phyloP scores from a whole-genome alignment of 495 filamentous ascomycete species.

The Rostrohypoxylon terebratum region DNA sequence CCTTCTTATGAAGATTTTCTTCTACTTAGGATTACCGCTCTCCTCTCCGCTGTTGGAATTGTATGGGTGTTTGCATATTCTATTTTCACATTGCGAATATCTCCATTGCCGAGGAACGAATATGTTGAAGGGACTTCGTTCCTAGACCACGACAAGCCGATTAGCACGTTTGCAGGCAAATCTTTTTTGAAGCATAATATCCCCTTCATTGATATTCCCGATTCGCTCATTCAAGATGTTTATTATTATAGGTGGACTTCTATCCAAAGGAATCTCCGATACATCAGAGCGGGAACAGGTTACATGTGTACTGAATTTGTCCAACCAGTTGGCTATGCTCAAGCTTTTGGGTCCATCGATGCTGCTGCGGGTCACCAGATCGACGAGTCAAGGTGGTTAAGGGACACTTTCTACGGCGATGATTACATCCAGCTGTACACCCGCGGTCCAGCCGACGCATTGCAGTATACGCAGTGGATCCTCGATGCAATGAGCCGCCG shows the following conservation, averaged over 20 bases:
- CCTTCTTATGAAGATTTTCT: constrained; percentile 30
- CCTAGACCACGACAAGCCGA: constrained; percentile 49
- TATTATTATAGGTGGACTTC: constrained; percentile 62
- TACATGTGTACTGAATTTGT: constrained; percentile 60
- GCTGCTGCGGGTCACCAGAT: constrained; percentile 61
- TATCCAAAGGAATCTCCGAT: constrained; percentile 57
- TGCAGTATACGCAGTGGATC: constrained; percentile 60
- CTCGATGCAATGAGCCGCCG: constrained; percentile 54
- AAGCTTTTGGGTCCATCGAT: constrained; percentile 55
- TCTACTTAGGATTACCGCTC: constrained; percentile 25
- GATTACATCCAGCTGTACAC: constrained; percentile 60
- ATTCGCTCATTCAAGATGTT: constrained; percentile 57
- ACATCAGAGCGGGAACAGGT: constrained; percentile 55
- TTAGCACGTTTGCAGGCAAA: constrained; percentile 49
- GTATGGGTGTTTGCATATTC: constrained; percentile 29
- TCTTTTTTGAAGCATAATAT: constrained; percentile 56
- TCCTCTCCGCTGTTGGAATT: constrained; percentile 29
- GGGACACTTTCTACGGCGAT: constrained; percentile 54
- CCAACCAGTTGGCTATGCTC: constrained; percentile 54
- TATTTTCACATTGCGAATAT: constrained; percentile 5
- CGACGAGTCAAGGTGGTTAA: constrained; percentile 60
- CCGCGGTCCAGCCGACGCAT: constrained; percentile 55
- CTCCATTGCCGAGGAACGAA: not conserved
- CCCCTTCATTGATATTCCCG: constrained; percentile 63
- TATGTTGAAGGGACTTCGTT: constrained; percentile 43